Evolutionary conservation across 768 basidiomycete species (phyloP), one percentile per base, ranked within the genome.

Genomic region (Boletus bicolor): DNA sequence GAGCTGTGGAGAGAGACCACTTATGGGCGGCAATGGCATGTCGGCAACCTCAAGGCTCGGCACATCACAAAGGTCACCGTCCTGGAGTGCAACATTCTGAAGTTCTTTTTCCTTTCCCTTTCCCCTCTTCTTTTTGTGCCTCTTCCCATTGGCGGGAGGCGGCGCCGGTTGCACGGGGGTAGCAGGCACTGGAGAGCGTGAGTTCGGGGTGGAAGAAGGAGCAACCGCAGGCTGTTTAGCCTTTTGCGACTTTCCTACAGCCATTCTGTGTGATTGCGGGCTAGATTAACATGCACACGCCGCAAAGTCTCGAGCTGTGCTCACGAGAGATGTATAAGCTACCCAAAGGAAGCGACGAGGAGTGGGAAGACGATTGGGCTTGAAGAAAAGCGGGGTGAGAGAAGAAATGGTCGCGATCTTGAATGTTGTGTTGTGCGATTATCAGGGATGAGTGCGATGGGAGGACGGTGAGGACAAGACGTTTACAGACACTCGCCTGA

Each of bases 1-100:
- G 41, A 80, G 73, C 37, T 75, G 75, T 15, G 79, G 77, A 7
- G 79, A 73, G n/a, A 77, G 71, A 8, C 76, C 74, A 26, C 72
- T 73, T 32, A 45, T 55, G 49, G 63, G 59, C 32, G 64, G 64
- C 17, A 61, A 10, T 17, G 58, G 55, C 53, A 59, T 37, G 54
- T 54, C 41, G 17, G 57, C 51, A 48, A 57, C 68, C 45, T 70
- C 64, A 35, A 70, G 62, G 55, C 62, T 45, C 4, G 63, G 61
- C 34, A 69, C 57, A 50, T 69, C 64, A 38, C 54, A 54, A 14
- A 56, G 37, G 38, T 68, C 67, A 41, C 49, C 65, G 6, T 61
- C 59, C 21, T 55, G 53, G 19, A 50, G 9, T 19, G 39, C 30
- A 28, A 34, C 17, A 39, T 28, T 56, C 48, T 55, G 56, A 12